Evolutionary conservation across 176 grass and related monocot species (phyloP), one percentile per base, ranked within the genome.

Genomic region (Oryza australiensis): DNA sequence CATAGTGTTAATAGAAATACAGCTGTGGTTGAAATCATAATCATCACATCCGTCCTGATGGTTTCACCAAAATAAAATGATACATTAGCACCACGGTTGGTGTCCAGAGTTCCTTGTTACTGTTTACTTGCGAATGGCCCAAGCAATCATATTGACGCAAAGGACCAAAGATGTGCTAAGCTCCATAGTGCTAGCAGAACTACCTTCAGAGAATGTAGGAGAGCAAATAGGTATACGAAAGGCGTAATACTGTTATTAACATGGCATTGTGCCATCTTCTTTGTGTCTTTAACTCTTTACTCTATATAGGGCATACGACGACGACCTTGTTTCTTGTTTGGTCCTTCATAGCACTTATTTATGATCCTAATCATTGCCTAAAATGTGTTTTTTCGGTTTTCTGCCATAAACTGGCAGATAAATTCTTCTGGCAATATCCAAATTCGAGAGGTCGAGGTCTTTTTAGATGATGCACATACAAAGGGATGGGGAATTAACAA

Each of bases 11-110:
- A 72, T 4, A 46, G 60, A 67, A 66, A 37, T 66, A 8, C 9
- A 55, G 7, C 12, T 26, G 18, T 35, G 0, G 15, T 53, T 83
- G 14, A 51, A n/a, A 22, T 66, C 70, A 83, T 20, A 32, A 75
- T 66, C 59, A 35, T 20, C 64, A 49, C 20, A 68, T 26, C 29
- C 20, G 6, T 75, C 42, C 71, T 75, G 11, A 67, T 12, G 9
- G 42, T 55, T 38, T 75, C 81, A 68, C 77, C 64, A 8, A 7
- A 57, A 69, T 12, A 45, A 80, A 34, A 45, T 9, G 63, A 78
- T 48, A 26, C 37, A 73, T 66, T 9, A 38, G 4, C 4, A 55
- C 32, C 16, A 76, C 4, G 2, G 51, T 55, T 11, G 33, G 14
- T 12, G 24, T 55, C n/a, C 34, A 68, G 33, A 67, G 46, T 24